Percentiles rank a stretch among this genome's conserved stretches.
phyloP scores from a whole-genome alignment of 2,329 filamentous ascomycete species.

The Bipolaris sorokiniana region DNA sequence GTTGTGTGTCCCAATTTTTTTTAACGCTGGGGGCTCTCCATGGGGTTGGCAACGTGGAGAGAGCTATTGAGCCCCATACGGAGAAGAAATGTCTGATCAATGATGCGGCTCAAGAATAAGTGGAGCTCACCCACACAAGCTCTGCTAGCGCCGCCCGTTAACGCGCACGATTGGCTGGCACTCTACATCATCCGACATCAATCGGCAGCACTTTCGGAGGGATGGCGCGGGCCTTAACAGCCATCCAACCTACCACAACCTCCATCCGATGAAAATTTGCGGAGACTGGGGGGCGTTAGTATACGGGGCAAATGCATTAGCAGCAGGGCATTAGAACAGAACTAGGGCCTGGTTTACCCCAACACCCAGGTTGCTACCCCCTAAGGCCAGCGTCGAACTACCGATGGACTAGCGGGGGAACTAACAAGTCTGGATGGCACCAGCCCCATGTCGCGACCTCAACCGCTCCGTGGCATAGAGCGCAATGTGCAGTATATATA shows the following conservation, averaged over 20 bases:
- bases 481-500: constrained; percentile 32
- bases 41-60: constrained; percentile 32
- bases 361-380: constrained; percentile 14
- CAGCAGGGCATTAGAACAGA: neutral
- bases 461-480: constrained; percentile 14
- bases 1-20: constrained; percentile 8
- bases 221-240: constrained; percentile 13
- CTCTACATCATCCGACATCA: constrained; percentile 9
- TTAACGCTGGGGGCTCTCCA: constrained; percentile 27
- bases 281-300: constrained; percentile 23
- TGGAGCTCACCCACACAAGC: constrained; percentile 20
- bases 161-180: constrained; percentile 21
- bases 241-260: constrained; percentile 23
- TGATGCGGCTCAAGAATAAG: constrained; percentile 38
- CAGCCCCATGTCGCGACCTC: constrained; percentile 23
- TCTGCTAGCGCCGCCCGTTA: constrained; percentile 2
- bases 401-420: constrained; percentile 17
- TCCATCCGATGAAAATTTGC: constrained; percentile 20
- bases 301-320: constrained; percentile 26
- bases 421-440: constrained; percentile 33
- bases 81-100: constrained; percentile 15
- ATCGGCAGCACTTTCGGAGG: constrained; percentile 28
- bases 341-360: constrained; percentile 8
- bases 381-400: constrained; percentile 24
- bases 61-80: constrained; percentile 25